These are phyloP conservation scores for Pythium sp. DNA, from an alignment of 352 stramenopile species.

Conservation along the genomic window DNA sequence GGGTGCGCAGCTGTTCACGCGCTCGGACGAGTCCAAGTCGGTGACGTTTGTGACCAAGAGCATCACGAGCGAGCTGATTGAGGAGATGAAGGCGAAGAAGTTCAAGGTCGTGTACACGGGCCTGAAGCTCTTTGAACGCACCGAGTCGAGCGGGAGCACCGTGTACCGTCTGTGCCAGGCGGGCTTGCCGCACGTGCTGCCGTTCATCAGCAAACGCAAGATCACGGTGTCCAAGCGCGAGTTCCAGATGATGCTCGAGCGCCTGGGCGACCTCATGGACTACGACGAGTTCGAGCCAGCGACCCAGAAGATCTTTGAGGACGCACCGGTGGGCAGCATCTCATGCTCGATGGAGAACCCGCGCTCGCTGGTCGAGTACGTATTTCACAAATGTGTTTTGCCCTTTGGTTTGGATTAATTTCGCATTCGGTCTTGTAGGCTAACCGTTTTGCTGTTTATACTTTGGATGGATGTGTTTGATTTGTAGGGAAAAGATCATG, in stretches of 20 bases:
- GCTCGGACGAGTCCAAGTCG: conserved; percentile 83
- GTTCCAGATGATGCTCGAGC: conserved; percentile 85
- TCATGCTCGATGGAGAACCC: conserved; percentile 68
- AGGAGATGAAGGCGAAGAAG: conserved; percentile 85
- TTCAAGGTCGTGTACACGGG: conserved; percentile 90
- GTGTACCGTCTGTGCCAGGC: conserved; percentile 90
- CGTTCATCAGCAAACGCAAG: conserved; percentile 75
- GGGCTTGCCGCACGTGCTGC: conserved; percentile 80
- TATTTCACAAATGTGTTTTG: conserved; percentile 7
- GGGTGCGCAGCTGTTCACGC: conserved; percentile 78
- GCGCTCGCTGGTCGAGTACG: conserved; percentile 68
- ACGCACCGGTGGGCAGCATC: conserved; percentile 71
- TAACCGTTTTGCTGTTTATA: not conserved
- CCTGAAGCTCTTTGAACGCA: conserved; percentile 92
- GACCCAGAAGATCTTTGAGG: conserved; percentile 47
- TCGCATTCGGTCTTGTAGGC: not conserved
- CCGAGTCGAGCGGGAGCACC: conserved; percentile 63
- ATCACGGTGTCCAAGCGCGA: conserved; percentile 57
- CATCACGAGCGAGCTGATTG: conserved; percentile 76
- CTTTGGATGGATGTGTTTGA: conserved; percentile 10
- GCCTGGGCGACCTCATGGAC: conserved; percentile 76
- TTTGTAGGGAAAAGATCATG: conserved; percentile 68
- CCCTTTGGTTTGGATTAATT: not conserved
- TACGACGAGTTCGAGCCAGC: conserved; percentile 77
- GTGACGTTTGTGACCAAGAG: conserved; percentile 85